Conservation (phyloP, 164 flowering plant species). For the Nymphaea colorata region DNA sequence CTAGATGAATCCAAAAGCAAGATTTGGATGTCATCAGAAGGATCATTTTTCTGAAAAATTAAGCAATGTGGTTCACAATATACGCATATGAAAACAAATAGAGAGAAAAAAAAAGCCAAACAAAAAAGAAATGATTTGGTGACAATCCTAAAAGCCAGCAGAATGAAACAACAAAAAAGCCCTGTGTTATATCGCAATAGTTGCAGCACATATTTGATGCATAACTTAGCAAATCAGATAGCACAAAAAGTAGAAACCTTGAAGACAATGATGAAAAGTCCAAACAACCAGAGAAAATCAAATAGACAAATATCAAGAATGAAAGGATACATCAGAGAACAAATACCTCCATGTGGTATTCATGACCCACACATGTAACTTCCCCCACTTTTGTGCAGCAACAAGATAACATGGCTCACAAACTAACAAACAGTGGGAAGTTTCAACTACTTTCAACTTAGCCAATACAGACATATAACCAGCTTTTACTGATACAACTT, state of each 20-base stretch:
- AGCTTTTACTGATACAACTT: slow-evolving; percentile 49
- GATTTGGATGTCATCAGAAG: too few relatives aligned
- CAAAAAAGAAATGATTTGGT: neutral
- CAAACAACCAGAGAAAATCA: neutral
- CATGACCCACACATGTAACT: slow-evolving; percentile 73
- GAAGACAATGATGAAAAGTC: too few relatives aligned
- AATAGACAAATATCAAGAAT: neutral
- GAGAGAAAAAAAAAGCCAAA: neutral
- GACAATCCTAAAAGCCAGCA: neutral
- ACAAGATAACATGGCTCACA: slow-evolving; percentile 61
- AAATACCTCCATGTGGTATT: slow-evolving; percentile 76
- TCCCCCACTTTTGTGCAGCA: slow-evolving; percentile 68
- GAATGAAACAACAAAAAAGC: neutral
- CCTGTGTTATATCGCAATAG: too few relatives aligned
- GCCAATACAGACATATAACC: slow-evolving; percentile 56
- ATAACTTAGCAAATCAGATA: too few relatives aligned
- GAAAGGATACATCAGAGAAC: slow-evolving; percentile 1
- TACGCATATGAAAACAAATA: too few relatives aligned
- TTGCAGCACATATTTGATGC: too few relatives aligned
- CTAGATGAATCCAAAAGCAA: too few relatives aligned
- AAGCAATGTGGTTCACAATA: too few relatives aligned
- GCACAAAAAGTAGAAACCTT: too few relatives aligned
- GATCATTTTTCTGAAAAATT: too few relatives aligned
- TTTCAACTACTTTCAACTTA: slow-evolving; percentile 33
- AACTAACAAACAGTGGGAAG: slow-evolving; percentile 50